Evolutionary conservation across 2,329 filamentous ascomycete species (phyloP).

Genomic region (Arthrobotrys entomopaga): DNA sequence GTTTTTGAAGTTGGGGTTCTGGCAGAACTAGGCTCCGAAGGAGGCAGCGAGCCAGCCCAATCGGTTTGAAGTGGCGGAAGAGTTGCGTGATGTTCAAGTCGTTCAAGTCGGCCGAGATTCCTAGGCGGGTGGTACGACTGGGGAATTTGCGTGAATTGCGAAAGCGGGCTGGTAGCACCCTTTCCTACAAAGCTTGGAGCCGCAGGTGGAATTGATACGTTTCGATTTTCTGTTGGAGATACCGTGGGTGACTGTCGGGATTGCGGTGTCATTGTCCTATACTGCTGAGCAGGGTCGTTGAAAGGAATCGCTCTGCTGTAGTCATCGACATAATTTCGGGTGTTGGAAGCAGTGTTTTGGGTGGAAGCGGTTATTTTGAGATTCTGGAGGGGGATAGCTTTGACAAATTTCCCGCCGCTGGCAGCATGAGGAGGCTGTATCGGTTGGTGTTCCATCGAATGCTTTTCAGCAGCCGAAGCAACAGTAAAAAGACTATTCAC

Average conservation of each 20-base stretch:
- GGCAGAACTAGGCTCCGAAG: slow-evolving; percentile 37
- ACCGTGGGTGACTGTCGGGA: slow-evolving; percentile 36
- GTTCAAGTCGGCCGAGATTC: slow-evolving; percentile 37
- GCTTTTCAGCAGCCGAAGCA: slow-evolving; percentile 35
- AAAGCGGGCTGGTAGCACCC: slow-evolving; percentile 28
- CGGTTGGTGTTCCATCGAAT: slow-evolving; percentile 34
- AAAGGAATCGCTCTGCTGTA: slow-evolving; percentile 37
- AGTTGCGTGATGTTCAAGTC: slow-evolving; percentile 42
- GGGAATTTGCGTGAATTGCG: slow-evolving; percentile 20
- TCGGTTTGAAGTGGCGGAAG: slow-evolving; percentile 47
- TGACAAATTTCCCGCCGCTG: slow-evolving; percentile 22
- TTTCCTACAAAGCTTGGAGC: slow-evolving; percentile 40
- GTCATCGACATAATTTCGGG: slow-evolving; percentile 32
- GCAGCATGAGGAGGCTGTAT: slow-evolving; percentile 14
- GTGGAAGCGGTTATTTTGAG: slow-evolving; percentile 22
- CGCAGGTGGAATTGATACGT: slow-evolving; percentile 34
- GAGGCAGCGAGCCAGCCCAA: slow-evolving; percentile 32
- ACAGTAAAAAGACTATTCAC: slow-evolving; percentile 36
- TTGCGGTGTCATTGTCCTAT: slow-evolving; percentile 25
- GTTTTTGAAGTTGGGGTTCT: slow-evolving; percentile 46
- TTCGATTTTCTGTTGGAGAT: slow-evolving; percentile 42
- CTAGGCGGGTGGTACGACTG: slow-evolving; percentile 37
- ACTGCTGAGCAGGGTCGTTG: slow-evolving; percentile 33
- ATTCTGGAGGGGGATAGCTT: slow-evolving; percentile 19
- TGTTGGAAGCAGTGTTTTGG: slow-evolving; percentile 9